phyloP scores from a whole-genome alignment of 2,329 filamentous ascomycete species.

The Cladophialophora yegresii region DNA sequence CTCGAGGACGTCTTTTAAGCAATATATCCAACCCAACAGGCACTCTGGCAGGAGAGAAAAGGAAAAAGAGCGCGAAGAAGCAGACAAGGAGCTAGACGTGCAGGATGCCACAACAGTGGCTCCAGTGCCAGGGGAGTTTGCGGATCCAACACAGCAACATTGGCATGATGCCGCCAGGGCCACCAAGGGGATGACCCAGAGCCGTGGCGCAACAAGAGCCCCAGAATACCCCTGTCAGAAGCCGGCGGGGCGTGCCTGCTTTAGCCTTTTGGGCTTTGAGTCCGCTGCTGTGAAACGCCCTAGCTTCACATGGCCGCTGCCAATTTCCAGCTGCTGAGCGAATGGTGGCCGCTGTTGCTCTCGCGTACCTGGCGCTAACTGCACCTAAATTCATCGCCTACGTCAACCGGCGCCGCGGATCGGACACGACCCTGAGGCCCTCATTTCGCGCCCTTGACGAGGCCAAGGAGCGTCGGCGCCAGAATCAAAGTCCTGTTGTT shows the following conservation, averaged over 20 bases:
- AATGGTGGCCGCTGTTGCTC: constrained; percentile 20
- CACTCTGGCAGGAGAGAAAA: constrained; percentile 8
- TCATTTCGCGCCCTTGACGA: constrained; percentile 26
- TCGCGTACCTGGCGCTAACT: constrained; percentile 33
- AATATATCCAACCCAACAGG: constrained; percentile 26
- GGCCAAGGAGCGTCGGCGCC: constrained; percentile 20
- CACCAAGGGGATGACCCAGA: constrained; percentile 5
- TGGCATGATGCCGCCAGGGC: constrained; percentile 1
- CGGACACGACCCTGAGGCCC: constrained; percentile 14
- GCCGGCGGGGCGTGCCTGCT: constrained; percentile 12
- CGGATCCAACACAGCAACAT: constrained; percentile 8
- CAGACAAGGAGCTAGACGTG: constrained; percentile 12
- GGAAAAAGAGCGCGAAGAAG: constrained; percentile 20
- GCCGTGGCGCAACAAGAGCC: constrained; percentile 8
- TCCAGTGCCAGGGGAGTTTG: constrained; percentile 14
- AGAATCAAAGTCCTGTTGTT: background rate
- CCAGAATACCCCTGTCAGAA: constrained; percentile 26
- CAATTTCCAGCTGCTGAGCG: constrained; percentile 32
- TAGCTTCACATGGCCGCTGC: constrained; percentile 25
- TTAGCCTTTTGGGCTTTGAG: constrained; percentile 26
- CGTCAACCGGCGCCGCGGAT: constrained; percentile 29
- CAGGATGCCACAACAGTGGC: constrained; percentile 24
- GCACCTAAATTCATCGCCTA: constrained; percentile 29
- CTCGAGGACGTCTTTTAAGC: constrained; percentile 29
- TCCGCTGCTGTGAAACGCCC: constrained; percentile 32